Percentiles rank a stretch among this genome's conserved stretches.
These are phyloP conservation scores for Ceratocystis harringtonii DNA, from an alignment of 2,329 filamentous ascomycete species.

Conservation along the genomic window DNA sequence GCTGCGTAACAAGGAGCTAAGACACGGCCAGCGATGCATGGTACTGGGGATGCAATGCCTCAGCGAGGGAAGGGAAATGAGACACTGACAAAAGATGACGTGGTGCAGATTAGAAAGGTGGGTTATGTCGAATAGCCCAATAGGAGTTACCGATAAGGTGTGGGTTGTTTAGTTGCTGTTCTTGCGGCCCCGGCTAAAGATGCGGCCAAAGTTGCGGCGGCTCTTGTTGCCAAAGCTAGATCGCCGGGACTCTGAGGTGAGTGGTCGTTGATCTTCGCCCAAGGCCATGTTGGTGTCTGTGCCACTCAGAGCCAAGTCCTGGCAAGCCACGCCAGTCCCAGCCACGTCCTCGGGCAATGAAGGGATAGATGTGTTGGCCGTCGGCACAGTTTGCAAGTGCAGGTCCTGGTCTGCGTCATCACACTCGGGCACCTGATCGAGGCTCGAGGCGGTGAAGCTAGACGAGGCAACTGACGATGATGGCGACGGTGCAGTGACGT, in stretches of 20 bases:
- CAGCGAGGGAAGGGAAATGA: not conserved
- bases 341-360: not conserved
- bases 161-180: conserved; percentile 6
- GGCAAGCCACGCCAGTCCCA: not conserved
- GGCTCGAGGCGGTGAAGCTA: not conserved
- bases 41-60: not conserved
- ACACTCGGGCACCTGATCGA: not conserved
- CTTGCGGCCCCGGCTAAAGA: conserved; percentile 12
- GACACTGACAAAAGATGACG: conserved; percentile 6
- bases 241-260: conserved; percentile 9
- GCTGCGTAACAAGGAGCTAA: not conserved
- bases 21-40: not conserved
- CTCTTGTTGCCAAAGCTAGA: conserved; percentile 9
- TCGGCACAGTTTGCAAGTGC: not conserved
- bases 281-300: not conserved
- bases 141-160: not conserved
- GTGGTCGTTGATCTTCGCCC: not conserved
- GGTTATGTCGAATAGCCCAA: not conserved
- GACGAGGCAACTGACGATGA: not conserved
- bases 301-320: not conserved
- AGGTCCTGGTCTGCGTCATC: not conserved
- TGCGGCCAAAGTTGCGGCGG: conserved; percentile 6
- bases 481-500: conserved; percentile 2
- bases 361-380: conserved; percentile 2
- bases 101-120: not conserved